These are phyloP conservation scores for Phytophthora tentaculata DNA, from an alignment of 352 stramenopile genomes.

Conservation along the genomic window DNA sequence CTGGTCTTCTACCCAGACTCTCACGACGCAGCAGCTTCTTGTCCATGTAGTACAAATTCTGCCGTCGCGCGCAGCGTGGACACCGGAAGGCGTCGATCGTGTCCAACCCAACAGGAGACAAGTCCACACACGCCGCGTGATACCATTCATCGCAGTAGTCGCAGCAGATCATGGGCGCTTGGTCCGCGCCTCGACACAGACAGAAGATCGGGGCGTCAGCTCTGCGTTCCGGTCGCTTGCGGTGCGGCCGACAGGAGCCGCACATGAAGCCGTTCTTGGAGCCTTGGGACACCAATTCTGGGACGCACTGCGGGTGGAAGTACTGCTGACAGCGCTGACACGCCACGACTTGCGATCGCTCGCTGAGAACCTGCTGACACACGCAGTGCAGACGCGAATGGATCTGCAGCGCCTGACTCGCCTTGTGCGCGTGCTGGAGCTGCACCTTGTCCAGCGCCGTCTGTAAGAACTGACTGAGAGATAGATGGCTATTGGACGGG, in stretches of 20 bases:
- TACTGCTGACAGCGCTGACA: slow-evolving; percentile 58
- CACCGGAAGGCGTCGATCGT: slow-evolving; percentile 78
- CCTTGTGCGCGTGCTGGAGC: slow-evolving; percentile 18
- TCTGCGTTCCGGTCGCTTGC: slow-evolving; percentile 14
- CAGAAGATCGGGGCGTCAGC: slow-evolving; percentile 58
- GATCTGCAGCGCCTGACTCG: slow-evolving; percentile 23
- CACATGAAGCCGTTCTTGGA: slow-evolving; percentile 24
- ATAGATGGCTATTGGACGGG: slow-evolving; percentile 39
- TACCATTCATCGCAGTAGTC: slow-evolving; percentile 91
- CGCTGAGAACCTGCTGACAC: slow-evolving; percentile 70
- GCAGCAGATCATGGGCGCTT: slow-evolving; percentile 87
- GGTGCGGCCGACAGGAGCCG: slow-evolving; percentile 21
- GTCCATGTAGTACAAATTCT: slow-evolving; percentile 79
- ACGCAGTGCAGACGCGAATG: slow-evolving; percentile 63
- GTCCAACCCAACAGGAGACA: slow-evolving; percentile 61
- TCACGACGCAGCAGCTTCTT: slow-evolving; percentile 55
- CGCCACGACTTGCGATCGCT: slow-evolving; percentile 51
- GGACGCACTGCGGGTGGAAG: slow-evolving; percentile 72
- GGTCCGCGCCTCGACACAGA: slow-evolving; percentile 66
- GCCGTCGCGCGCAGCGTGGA: slow-evolving; percentile 62
- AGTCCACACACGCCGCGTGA: slow-evolving; percentile 72
- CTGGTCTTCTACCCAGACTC: slow-evolving; percentile 55
- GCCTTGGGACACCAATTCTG: slow-evolving; percentile 21
- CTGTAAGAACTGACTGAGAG: slow-evolving; percentile 55
- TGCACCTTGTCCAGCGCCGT: slow-evolving; percentile 44